A percentile compares a stretch with the other conserved stretches of the same genome.
Evolutionary conservation across 2,329 filamentous ascomycete species (phyloP).

Genomic region (Xylariomycetidae sp.): DNA sequence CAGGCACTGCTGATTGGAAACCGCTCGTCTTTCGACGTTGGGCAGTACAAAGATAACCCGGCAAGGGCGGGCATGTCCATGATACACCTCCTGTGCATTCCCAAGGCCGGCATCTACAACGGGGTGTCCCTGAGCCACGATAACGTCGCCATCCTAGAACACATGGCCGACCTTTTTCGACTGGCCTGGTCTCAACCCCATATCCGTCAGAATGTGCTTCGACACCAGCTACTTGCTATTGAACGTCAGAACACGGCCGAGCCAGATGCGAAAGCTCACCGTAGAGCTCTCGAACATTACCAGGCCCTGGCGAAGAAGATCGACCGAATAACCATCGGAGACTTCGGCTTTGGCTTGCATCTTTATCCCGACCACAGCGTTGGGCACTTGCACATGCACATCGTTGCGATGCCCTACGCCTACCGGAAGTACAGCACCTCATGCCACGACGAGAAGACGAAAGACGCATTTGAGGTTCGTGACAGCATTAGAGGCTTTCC

Average conservation of each 20-base stretch:
- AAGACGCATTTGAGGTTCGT: slow-evolving; percentile 14
- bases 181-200: slow-evolving; percentile 2
- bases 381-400: slow-evolving; percentile 17
- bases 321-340: slow-evolving; percentile 4
- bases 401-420: slow-evolving; percentile 7
- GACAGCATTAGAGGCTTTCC: slow-evolving; percentile 9
- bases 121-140: slow-evolving; percentile 10
- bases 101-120: slow-evolving; percentile 16
- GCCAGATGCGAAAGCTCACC: neutral
- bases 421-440: slow-evolving; percentile 13
- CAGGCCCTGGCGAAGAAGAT: slow-evolving; percentile 5
- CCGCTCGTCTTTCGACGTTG: slow-evolving; percentile 12
- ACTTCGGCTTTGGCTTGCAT: slow-evolving; percentile 19
- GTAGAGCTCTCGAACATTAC: slow-evolving; percentile 3
- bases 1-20: slow-evolving; percentile 13
- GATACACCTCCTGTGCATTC: slow-evolving; percentile 17
- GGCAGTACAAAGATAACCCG: slow-evolving; percentile 9
- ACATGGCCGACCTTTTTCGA: slow-evolving; percentile 12
- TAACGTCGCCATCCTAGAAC: slow-evolving; percentile 11
- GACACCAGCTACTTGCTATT: slow-evolving; percentile 10
- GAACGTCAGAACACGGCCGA: neutral
- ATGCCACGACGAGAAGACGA: slow-evolving; percentile 16
- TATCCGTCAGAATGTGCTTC: slow-evolving; percentile 5
- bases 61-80: slow-evolving; percentile 16
- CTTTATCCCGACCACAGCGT: slow-evolving; percentile 16